phyloP scores from a whole-genome alignment of 805 yeast species.

The Sugiyamaella chiloensis region DNA sequence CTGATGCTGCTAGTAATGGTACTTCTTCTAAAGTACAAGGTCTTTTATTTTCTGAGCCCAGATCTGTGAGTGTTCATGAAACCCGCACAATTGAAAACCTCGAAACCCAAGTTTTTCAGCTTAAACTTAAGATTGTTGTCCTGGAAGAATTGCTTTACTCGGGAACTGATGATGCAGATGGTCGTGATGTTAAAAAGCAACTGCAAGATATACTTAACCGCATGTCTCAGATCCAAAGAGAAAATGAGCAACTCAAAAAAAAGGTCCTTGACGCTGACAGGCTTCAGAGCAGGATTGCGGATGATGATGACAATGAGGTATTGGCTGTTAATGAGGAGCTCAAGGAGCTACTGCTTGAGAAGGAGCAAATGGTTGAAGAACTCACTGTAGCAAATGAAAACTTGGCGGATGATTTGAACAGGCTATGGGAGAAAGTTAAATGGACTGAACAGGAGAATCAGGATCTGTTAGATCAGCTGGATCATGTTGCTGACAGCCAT shows the following conservation, averaged over 20 bases:
- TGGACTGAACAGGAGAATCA: constrained; percentile 2
- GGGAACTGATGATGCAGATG: background rate
- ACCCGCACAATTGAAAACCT: constrained; percentile 12
- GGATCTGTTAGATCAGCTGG: background rate
- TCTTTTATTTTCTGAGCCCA: no score
- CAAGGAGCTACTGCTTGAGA: background rate
- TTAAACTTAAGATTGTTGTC: constrained; percentile 15
- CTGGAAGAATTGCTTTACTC: constrained; percentile 9
- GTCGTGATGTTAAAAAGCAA: background rate
- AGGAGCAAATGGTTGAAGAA: constrained; percentile 1
- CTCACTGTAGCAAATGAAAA: background rate
- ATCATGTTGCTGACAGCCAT: background rate
- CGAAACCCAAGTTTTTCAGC: constrained; percentile 14
- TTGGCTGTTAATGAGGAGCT: constrained; percentile 3
- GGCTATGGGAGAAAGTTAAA: constrained; percentile 1
- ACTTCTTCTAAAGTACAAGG: no score
- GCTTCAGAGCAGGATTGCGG: background rate
- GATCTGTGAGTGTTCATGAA: constrained; percentile 2
- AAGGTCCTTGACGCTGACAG: constrained; percentile 2
- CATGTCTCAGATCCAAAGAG: constrained; percentile 1
- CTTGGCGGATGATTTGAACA: background rate
- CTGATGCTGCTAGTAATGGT: background rate
- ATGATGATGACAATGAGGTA: constrained; percentile 2
- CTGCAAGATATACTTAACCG: background rate
- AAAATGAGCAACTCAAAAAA: constrained; percentile 5